Conservation (phyloP, 75 land plant genomes). For the Sequoiadendron giganteum region DNA sequence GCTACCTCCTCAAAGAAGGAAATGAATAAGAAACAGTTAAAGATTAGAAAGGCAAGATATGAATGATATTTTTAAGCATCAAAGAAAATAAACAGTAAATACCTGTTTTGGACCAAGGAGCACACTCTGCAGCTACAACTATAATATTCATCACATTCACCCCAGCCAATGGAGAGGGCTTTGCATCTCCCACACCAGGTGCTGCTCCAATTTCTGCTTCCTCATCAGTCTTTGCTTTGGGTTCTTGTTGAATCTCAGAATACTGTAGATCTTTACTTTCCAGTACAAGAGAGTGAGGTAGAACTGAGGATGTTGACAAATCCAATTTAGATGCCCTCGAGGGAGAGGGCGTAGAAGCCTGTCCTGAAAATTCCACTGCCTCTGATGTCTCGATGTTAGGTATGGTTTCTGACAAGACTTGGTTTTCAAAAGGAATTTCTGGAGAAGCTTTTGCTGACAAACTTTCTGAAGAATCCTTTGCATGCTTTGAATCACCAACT, state of each 20-base stretch:
- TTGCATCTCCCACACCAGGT: constrained; percentile 24
- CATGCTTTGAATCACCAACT: constrained; percentile 7
- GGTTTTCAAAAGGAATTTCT: not conserved
- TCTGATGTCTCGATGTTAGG: constrained; percentile 1
- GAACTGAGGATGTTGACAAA: constrained; percentile 1
- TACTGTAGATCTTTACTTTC: not conserved
- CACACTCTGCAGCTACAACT: constrained; percentile 91
- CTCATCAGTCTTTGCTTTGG: constrained; percentile 1
- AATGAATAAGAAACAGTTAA: not conserved
- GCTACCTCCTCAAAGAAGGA: not conserved
- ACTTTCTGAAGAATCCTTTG: not conserved
- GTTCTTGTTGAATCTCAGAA: not conserved
- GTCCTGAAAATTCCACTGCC: constrained; percentile 16
- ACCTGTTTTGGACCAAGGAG: constrained; percentile 99
- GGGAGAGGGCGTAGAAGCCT: constrained; percentile 3
- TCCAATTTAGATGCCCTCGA: not conserved
- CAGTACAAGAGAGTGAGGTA: not conserved
- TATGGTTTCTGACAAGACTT: not conserved
- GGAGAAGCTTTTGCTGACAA: constrained; percentile 10
- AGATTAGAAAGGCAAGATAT: not conserved
- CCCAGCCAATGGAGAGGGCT: constrained; percentile 86
- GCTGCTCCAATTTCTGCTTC: constrained; percentile 15
- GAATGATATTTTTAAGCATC: not conserved
- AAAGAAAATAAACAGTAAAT: constrained; percentile 10
- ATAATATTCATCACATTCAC: constrained; percentile 89